These are phyloP conservation scores for Aspergillus eucalypticola DNA, from an alignment of 2,329 filamentous ascomycete genomes.

Conservation along the genomic window DNA sequence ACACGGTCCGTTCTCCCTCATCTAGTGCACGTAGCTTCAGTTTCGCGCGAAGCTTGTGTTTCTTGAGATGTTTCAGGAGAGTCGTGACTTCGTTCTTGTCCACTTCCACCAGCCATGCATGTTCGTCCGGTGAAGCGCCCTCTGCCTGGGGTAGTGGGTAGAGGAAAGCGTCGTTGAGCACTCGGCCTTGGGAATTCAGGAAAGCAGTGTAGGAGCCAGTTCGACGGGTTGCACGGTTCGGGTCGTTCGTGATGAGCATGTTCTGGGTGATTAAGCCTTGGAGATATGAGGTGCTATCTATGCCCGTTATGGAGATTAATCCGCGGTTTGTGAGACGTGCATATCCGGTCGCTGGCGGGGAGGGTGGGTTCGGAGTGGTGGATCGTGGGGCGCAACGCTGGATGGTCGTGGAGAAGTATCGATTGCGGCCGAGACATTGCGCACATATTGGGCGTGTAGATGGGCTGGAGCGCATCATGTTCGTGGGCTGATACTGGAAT, in stretches of 20 bases:
- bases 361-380: conserved; percentile 28
- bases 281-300: conserved; percentile 78
- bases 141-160: conserved; percentile 61
- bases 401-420: conserved; percentile 34
- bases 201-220: conserved; percentile 78
- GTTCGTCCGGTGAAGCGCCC: conserved; percentile 25
- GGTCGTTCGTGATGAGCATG: conserved; percentile 52
- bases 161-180: conserved; percentile 87
- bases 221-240: conserved; percentile 35
- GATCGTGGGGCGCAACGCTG: conserved; percentile 20
- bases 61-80: conserved; percentile 72
- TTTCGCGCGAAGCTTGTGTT: conserved; percentile 83
- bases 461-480: conserved; percentile 36
- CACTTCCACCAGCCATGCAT: conserved; percentile 75
- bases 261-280: conserved; percentile 84
- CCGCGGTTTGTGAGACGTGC: conserved; percentile 67
- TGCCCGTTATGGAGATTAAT: conserved; percentile 75
- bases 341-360: conserved; percentile 48
- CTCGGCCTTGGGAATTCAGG: conserved; percentile 78
- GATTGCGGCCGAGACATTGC: conserved; percentile 29
- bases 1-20: conserved; percentile 66
- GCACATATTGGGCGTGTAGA: conserved; percentile 29
- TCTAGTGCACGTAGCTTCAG: conserved; percentile 68
- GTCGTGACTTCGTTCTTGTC: conserved; percentile 66
- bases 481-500: conserved; percentile 12